A percentile compares a stretch with the other conserved stretches of the same genome.
These are phyloP conservation scores for Phytophthora podocarpi DNA, from an alignment of 352 stramenopile genomes.

Conservation along the genomic window DNA sequence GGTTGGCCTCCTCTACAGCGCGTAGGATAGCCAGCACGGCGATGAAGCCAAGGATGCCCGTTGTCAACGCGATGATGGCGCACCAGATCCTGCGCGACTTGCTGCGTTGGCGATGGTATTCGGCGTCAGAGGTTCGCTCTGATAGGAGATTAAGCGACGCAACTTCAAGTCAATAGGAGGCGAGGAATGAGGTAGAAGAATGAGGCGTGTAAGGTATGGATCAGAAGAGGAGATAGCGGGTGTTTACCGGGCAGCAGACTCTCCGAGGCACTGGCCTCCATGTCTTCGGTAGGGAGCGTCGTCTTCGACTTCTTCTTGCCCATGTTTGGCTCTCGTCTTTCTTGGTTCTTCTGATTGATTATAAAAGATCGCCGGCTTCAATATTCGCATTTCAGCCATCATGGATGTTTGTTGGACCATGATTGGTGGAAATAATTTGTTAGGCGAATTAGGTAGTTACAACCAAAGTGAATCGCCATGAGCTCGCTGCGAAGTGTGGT, in stretches of 20 bases:
- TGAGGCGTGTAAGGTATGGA: conserved; percentile 3
- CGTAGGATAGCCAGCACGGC: conserved; percentile 81
- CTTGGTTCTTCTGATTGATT: conserved; percentile 16
- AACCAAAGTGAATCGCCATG: conserved; percentile 13
- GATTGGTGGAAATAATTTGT: conserved; percentile 26
- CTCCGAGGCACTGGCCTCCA: conserved; percentile 45
- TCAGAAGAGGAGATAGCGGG: neutral
- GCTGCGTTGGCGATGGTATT: conserved; percentile 51
- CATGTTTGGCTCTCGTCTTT: conserved; percentile 34
- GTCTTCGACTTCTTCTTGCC: conserved; percentile 68
- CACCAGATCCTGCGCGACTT: conserved; percentile 82
- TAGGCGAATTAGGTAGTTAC: neutral
- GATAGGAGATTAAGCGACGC: neutral
- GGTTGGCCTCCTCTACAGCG: conserved; percentile 80
- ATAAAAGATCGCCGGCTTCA: conserved; percentile 43
- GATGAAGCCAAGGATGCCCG: conserved; percentile 85
- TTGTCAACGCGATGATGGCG: conserved; percentile 77
- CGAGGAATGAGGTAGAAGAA: neutral
- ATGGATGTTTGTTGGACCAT: too few relatives aligned
- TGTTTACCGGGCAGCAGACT: conserved; percentile 53
- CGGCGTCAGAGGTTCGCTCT: conserved; percentile 29
- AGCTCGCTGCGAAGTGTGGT: conserved; percentile 14
- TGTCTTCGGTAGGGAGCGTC: conserved; percentile 50
- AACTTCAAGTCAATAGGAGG: conserved; percentile 18
- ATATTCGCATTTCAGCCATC: conserved; percentile 27